phyloP scores from a whole-genome alignment of 176 grass and related monocot genomes.

The Typha latifolia region DNA sequence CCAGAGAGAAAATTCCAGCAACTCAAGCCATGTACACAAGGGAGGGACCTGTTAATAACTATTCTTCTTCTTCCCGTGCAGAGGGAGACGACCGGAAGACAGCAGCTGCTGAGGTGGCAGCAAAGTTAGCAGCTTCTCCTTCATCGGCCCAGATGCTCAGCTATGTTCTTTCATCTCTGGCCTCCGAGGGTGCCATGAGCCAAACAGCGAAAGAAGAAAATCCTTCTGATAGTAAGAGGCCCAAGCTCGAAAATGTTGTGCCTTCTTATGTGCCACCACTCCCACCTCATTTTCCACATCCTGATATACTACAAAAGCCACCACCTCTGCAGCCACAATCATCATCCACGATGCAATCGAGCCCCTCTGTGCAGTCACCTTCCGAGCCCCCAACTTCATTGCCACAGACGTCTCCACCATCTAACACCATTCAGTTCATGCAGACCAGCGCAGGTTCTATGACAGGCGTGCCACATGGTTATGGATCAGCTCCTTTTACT shows the following conservation, averaged over 20 bases:
- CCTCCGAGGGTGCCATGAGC: background rate
- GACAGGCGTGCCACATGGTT: background rate
- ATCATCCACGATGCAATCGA: conserved; percentile 1
- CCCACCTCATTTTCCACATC: background rate
- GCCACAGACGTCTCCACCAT: background rate
- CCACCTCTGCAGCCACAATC: background rate
- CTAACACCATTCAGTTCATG: conserved; percentile 1
- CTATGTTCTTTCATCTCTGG: conserved; percentile 8
- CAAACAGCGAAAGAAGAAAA: conserved; percentile 5
- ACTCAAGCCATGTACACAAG: conserved; percentile 27
- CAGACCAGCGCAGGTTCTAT: background rate
- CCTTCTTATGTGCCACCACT: conserved; percentile 1
- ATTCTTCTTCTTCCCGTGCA: background rate
- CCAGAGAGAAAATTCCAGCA: conserved; percentile 28
- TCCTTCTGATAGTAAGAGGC: conserved; percentile 13
- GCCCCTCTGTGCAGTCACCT: background rate
- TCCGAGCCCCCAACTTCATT: background rate
- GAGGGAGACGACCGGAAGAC: background rate
- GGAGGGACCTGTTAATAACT: conserved; percentile 6
- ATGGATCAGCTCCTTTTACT: background rate
- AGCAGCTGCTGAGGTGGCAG: background rate
- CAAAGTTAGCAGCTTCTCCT: conserved; percentile 4
- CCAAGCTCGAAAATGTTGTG: conserved; percentile 3
- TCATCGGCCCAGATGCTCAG: conserved; percentile 17
- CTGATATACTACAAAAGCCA: conserved; percentile 4